Evolutionary conservation across 495 filamentous ascomycete species (phyloP).

Genomic region (Aspergillus steynii): DNA sequence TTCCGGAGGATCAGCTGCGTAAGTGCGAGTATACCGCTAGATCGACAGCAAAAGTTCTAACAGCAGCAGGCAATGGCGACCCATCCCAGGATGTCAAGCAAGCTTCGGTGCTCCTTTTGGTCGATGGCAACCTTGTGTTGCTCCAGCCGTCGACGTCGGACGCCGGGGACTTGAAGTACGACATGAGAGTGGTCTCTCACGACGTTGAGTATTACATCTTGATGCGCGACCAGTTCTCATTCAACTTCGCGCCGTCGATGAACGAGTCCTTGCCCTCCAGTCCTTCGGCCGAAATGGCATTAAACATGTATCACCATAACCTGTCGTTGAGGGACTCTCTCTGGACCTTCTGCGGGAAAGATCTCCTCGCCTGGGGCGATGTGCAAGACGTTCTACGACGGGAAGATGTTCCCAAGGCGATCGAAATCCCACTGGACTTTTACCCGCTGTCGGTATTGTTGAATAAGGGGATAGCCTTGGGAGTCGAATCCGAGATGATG

Average conservation of each 20-base stretch:
- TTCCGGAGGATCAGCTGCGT: slow-evolving; percentile 88
- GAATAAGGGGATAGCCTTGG: slow-evolving; percentile 82
- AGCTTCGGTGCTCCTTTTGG: slow-evolving; percentile 89
- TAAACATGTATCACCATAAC: slow-evolving; percentile 44
- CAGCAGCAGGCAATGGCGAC: slow-evolving; percentile 69
- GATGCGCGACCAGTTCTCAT: slow-evolving; percentile 79
- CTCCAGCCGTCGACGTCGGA: slow-evolving; percentile 80
- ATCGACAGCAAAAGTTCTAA: slow-evolving; percentile 20
- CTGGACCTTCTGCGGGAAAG: slow-evolving; percentile 88
- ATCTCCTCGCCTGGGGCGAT: slow-evolving; percentile 83
- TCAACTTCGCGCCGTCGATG: slow-evolving; percentile 41
- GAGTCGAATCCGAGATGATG: slow-evolving; percentile 87
- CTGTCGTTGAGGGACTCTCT: slow-evolving; percentile 77
- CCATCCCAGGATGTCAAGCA: slow-evolving; percentile 95
- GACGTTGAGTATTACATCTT: slow-evolving; percentile 93
- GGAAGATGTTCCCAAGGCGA: slow-evolving; percentile 44
- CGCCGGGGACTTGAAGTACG: slow-evolving; percentile 83
- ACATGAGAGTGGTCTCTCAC: slow-evolving; percentile 94
- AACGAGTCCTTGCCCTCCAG: slow-evolving; percentile 51
- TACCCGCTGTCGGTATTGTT: slow-evolving; percentile 88
- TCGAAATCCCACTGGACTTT: slow-evolving; percentile 72
- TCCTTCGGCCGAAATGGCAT: slow-evolving; percentile 49
- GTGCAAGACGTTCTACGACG: slow-evolving; percentile 78
- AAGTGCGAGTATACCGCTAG: slow-evolving; percentile 25
- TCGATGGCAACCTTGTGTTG: slow-evolving; percentile 93